A percentile compares a stretch with the other conserved stretches of the same genome.
phyloP scores from a whole-genome alignment of 768 basidiomycete genomes.

The Heimioporus sp. region DNA sequence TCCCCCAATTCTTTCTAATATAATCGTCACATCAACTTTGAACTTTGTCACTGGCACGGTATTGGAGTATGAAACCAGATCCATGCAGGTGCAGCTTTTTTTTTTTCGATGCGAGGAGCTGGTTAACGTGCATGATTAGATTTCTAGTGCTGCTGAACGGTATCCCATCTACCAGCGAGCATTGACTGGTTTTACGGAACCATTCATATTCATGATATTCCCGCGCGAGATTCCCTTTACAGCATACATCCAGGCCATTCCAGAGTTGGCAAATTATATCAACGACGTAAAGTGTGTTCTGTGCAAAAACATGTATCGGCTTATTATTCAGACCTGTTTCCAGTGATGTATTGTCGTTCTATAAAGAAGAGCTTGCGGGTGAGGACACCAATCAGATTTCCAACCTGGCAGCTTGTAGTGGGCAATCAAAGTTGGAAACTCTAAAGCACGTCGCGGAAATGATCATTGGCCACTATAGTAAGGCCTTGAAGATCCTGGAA shows the following conservation, averaged over 20 bases:
- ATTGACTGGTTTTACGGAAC: conserved; percentile 30
- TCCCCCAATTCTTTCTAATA: not conserved
- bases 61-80: not conserved
- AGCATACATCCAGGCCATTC: conserved; percentile 35
- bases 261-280: conserved; percentile 21
- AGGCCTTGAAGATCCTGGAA: conserved; percentile 19
- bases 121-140: not conserved
- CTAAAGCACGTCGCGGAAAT: conserved; percentile 21
- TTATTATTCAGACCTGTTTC: not conserved
- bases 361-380: conserved; percentile 34
- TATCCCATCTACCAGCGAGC: conserved; percentile 20
- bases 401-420: conserved; percentile 20
- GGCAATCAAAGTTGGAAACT: conserved; percentile 20
- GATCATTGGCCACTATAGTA: conserved; percentile 18
- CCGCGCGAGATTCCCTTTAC: conserved; percentile 27
- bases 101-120: not conserved
- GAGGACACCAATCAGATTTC: conserved; percentile 34
- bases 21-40: not conserved
- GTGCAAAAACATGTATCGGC: too few species aligned
- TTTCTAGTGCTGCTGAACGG: conserved; percentile 10
- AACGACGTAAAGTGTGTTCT: conserved; percentile 33
- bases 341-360: conserved; percentile 37
- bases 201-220: conserved; percentile 34
- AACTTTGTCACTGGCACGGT: not conserved
- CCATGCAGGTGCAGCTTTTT: conserved; percentile 5